Conservation (phyloP, 352 stramenopile species). For the Blastocystis sp. region DNA sequence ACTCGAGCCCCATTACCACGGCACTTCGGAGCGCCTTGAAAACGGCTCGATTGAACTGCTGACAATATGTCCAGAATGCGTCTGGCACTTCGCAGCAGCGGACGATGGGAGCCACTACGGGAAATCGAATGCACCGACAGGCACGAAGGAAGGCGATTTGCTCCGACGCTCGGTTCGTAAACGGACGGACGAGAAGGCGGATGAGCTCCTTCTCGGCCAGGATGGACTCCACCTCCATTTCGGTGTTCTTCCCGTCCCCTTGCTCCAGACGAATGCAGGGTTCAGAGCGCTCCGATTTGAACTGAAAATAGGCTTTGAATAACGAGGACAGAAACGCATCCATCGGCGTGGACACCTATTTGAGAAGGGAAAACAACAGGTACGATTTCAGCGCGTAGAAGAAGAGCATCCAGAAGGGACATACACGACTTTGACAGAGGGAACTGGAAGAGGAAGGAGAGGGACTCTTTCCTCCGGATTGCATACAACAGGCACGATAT, state of each 20-base stretch:
- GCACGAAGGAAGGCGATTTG: background rate
- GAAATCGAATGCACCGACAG: background rate
- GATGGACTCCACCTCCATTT: background rate
- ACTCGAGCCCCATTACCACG: background rate
- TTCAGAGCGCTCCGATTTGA: background rate
- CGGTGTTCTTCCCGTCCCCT: background rate
- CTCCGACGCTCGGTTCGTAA: background rate
- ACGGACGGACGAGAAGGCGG: background rate
- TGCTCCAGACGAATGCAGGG: background rate
- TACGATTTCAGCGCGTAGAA: background rate
- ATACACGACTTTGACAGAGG: background rate
- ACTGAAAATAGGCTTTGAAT: background rate
- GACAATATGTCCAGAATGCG: background rate
- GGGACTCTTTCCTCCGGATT: background rate
- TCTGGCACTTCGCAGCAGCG: background rate
- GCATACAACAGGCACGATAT: background rate
- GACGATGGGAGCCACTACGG: background rate
- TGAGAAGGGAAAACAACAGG: background rate
- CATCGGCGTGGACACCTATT: background rate
- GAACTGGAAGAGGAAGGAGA: background rate
- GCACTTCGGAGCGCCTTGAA: background rate
- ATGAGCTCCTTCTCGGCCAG: background rate
- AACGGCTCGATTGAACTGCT: background rate
- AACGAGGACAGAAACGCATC: background rate
- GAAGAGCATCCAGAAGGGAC: background rate